phyloP scores from a whole-genome alignment of 257 asterid genomes.

The Salvia rosmarinus region DNA sequence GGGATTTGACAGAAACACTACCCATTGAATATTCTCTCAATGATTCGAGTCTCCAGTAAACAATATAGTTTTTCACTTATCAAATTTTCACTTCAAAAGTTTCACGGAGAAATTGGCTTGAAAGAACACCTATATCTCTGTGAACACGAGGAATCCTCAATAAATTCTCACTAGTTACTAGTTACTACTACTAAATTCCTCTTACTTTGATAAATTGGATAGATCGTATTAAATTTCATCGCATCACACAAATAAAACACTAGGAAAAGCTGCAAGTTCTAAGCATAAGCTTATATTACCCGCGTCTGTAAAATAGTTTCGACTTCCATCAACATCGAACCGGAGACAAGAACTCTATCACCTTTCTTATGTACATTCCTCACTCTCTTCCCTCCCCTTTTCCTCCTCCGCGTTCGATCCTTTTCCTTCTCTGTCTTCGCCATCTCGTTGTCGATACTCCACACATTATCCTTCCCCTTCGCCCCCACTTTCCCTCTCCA shows the following conservation, averaged over 20 bases:
- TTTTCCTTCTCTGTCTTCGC: slow-evolving; percentile 51
- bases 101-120: neutral
- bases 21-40: neutral
- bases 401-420: slow-evolving; percentile 49
- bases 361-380: slow-evolving; percentile 50
- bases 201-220: no score
- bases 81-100: neutral
- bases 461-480: slow-evolving; percentile 86
- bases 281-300: slow-evolving; percentile 47
- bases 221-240: neutral
- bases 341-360: slow-evolving; percentile 74
- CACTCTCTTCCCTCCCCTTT: slow-evolving; percentile 59
- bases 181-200: no score
- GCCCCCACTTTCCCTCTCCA: slow-evolving; percentile 46
- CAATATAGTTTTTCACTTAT: neutral
- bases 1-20: neutral
- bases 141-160: neutral
- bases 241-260: slow-evolving; percentile 4
- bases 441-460: slow-evolving; percentile 86
- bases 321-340: slow-evolving; percentile 80
- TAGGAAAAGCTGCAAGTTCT: neutral
- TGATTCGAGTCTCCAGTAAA: neutral
- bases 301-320: slow-evolving; percentile 88
- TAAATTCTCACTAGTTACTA: no score
- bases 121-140: neutral